These are phyloP conservation scores for Colletotrichum tanaceti DNA, from an alignment of 2,329 filamentous ascomycete genomes.

Conservation along the genomic window DNA sequence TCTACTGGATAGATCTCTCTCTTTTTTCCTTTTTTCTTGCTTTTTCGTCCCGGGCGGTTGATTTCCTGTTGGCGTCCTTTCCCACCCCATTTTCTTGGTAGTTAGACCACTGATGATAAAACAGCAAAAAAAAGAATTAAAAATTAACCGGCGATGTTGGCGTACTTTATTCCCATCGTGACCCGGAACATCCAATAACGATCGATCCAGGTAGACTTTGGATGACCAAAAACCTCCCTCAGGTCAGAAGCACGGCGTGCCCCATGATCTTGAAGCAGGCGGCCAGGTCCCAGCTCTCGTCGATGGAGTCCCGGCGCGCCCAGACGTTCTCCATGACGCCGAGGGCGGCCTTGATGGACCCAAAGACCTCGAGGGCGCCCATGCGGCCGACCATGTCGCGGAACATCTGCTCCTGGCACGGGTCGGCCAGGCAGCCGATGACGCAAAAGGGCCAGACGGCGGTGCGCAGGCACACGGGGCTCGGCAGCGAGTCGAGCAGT, in stretches of 20 bases:
- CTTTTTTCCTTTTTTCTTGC: too few relatives aligned
- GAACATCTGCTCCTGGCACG: conserved; percentile 56
- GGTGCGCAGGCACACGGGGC: conserved; percentile 53
- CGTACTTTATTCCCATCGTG: not conserved
- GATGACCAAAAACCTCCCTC: not conserved
- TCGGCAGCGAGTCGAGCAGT: conserved; percentile 50
- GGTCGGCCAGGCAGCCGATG: conserved; percentile 54
- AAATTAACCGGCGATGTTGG: not conserved
- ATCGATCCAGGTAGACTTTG: not conserved
- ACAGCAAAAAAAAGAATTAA: not conserved
- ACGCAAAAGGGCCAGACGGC: conserved; percentile 57
- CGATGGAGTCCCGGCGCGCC: conserved; percentile 52
- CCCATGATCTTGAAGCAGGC: conserved; percentile 57
- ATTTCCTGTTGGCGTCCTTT: not conserved
- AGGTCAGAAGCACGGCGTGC: conserved; percentile 54
- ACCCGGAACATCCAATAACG: too few relatives aligned
- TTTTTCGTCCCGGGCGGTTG: not conserved
- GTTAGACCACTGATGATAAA: conserved; percentile 12
- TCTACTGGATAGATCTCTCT: conserved; percentile 36
- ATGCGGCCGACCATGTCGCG: conserved; percentile 55
- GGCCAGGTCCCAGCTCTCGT: conserved; percentile 58
- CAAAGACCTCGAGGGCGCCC: conserved; percentile 58
- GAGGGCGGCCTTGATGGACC: conserved; percentile 57
- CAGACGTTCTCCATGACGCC: conserved; percentile 61
- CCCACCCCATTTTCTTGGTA: not conserved